A percentile compares a stretch with the other conserved stretches of the same genome.
phyloP scores from a whole-genome alignment of 441 rosid genomes.

The Gossypium davidsonii region DNA sequence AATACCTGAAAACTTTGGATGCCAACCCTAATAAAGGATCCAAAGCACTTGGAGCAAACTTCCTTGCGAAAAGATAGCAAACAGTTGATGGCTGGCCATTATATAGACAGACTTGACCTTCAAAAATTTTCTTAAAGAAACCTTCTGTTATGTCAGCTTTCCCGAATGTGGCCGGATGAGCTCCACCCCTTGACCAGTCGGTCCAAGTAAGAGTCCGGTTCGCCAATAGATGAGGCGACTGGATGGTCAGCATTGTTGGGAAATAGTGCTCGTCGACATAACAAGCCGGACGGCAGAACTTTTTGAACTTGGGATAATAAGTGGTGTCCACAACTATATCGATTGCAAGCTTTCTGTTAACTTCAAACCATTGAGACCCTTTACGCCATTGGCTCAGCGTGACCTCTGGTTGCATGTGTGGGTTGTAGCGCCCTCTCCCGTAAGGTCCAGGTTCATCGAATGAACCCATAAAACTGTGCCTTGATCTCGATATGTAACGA shows the following conservation, averaged over 20 bases:
- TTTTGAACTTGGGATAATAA: slow-evolving; percentile 70
- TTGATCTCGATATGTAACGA: slow-evolving; percentile 52
- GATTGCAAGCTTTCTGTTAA: slow-evolving; percentile 56
- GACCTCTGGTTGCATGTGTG: slow-evolving; percentile 58
- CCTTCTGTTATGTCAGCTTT: slow-evolving; percentile 43
- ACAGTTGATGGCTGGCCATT: slow-evolving; percentile 43
- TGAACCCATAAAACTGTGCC: slow-evolving; percentile 70
- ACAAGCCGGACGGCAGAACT: slow-evolving; percentile 68
- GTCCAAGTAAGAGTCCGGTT: slow-evolving; percentile 72
- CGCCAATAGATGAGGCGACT: slow-evolving; percentile 51
- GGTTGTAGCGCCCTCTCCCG: slow-evolving; percentile 74
- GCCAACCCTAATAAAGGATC: slow-evolving; percentile 55
- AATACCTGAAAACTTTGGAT: slow-evolving; percentile 46
- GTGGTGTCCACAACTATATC: slow-evolving; percentile 48
- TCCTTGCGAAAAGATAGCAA: slow-evolving; percentile 76
- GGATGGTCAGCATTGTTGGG: slow-evolving; percentile 74
- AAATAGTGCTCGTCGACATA: slow-evolving; percentile 91
- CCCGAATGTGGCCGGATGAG: slow-evolving; percentile 80
- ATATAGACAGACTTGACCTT: slow-evolving; percentile 42
- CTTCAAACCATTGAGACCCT: slow-evolving; percentile 94
- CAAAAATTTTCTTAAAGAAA: slow-evolving; percentile 45
- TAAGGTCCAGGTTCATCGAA: slow-evolving; percentile 66
- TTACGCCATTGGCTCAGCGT: slow-evolving; percentile 75
- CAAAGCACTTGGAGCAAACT: slow-evolving; percentile 76
- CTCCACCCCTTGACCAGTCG: slow-evolving; percentile 92